Conservation (phyloP, 495 filamentous ascomycete genomes). For the Massariosphaeria phaeospora region DNA sequence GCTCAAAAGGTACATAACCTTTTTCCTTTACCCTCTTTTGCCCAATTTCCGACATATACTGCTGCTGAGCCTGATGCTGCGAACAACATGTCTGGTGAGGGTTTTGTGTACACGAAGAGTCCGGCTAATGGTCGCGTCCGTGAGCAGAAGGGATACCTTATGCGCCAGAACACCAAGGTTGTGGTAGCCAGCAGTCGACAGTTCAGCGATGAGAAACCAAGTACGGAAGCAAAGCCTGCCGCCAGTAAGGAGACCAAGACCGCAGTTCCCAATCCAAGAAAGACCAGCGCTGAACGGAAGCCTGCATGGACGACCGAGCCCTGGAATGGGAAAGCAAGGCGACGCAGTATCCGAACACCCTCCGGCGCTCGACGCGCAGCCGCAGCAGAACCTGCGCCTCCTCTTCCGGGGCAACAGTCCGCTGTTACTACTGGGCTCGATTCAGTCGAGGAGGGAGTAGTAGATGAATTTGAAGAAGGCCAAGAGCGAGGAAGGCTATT, state of each 20-base stretch:
- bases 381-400: constrained; percentile 61
- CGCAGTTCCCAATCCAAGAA: constrained; percentile 66
- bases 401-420: constrained; percentile 82
- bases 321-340: constrained; percentile 76
- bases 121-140: constrained; percentile 31
- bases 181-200: constrained; percentile 72
- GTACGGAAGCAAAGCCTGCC: neutral
- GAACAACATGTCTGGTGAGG: constrained; percentile 32
- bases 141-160: constrained; percentile 86
- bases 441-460: constrained; percentile 54
- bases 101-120: constrained; percentile 32
- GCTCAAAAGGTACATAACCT: constrained; percentile 81
- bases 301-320: constrained; percentile 81
- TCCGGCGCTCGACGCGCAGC: constrained; percentile 60
- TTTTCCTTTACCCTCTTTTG: constrained; percentile 46
- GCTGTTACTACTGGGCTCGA: constrained; percentile 60
- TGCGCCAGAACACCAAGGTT: constrained; percentile 97
- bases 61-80: constrained; percentile 20
- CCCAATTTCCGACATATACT: constrained; percentile 22
- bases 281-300: constrained; percentile 57
- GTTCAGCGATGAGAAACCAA: constrained; percentile 45
- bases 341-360: constrained; percentile 59
- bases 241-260: constrained; percentile 49
- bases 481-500: constrained; percentile 90
- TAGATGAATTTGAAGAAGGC: constrained; percentile 61